Conservation (phyloP, 768 basidiomycete genomes). For the Tubosaeta sp. region DNA sequence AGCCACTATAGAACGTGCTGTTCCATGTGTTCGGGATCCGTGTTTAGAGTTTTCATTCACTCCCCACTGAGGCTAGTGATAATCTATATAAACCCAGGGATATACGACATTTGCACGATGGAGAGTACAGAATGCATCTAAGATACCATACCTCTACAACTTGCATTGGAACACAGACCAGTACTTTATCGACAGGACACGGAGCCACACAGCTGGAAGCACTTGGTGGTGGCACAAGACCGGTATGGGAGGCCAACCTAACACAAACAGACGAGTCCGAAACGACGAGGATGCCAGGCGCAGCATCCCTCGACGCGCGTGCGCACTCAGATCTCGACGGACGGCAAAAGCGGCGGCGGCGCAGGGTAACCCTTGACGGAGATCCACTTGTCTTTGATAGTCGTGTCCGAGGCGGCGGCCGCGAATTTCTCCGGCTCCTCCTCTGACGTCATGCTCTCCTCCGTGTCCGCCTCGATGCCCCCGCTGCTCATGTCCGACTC, state of each 20-base stretch:
- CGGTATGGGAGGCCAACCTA: background rate
- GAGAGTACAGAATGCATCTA: background rate
- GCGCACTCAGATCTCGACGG: conserved; percentile 9
- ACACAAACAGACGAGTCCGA: conserved; percentile 2
- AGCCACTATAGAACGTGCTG: conserved; percentile 40
- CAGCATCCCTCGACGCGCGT: background rate
- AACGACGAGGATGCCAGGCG: background rate
- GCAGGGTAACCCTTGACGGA: conserved; percentile 53
- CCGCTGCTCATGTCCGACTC: conserved; percentile 59
- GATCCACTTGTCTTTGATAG: conserved; percentile 70
- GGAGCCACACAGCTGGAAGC: conserved; percentile 12
- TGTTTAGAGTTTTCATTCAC: background rate
- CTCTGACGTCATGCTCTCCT: conserved; percentile 73
- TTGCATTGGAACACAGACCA: conserved; percentile 14
- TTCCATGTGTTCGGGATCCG: background rate
- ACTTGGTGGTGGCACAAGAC: conserved; percentile 16
- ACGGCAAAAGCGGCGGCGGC: background rate
- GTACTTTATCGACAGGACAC: conserved; percentile 21
- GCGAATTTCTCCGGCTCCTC: conserved; percentile 50
- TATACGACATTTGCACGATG: background rate
- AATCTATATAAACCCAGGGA: background rate
- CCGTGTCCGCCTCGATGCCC: conserved; percentile 66
- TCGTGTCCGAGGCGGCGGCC: conserved; percentile 4
- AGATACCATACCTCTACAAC: background rate
- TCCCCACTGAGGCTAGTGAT: background rate